phyloP scores from a whole-genome alignment of 2,329 filamentous ascomycete species.

The Fusarium pseudoanthophilum region DNA sequence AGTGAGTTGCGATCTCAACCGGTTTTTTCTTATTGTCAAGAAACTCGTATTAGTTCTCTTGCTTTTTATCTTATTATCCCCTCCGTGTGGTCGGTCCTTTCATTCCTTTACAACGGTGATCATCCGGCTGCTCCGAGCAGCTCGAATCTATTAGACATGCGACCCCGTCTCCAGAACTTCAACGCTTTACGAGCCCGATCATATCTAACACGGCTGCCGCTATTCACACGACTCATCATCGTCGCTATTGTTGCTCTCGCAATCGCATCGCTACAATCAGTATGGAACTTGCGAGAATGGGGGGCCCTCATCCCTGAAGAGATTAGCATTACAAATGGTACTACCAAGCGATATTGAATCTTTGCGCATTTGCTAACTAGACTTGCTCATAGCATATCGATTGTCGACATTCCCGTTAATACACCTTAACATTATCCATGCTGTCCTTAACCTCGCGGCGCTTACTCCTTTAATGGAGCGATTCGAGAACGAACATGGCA shows the following conservation, averaged over 20 bases:
- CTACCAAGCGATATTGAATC: background rate
- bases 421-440: constrained; percentile 83
- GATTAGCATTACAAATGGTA: constrained; percentile 77
- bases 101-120: constrained; percentile 12
- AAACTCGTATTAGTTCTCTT: background rate
- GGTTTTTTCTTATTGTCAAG: background rate
- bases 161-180: constrained; percentile 58
- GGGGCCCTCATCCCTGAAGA: constrained; percentile 81
- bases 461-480: constrained; percentile 89
- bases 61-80: background rate
- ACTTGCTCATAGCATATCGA: constrained; percentile 75
- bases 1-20: constrained; percentile 22
- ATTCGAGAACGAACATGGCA: constrained; percentile 93
- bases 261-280: constrained; percentile 73
- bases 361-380: constrained; percentile 8
- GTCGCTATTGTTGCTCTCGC: constrained; percentile 71
- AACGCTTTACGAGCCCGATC: constrained; percentile 80
- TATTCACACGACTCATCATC: constrained; percentile 82
- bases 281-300: constrained; percentile 81
- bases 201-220: constrained; percentile 84
- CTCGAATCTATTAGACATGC: constrained; percentile 44
- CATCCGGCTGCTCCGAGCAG: constrained; percentile 42
- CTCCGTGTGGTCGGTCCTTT: background rate
- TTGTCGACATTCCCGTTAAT: constrained; percentile 93
- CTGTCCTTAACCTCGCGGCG: constrained; percentile 80